These are phyloP conservation scores for Glaciozyma martinii DNA, from an alignment of 768 basidiomycete genomes.

Conservation along the genomic window DNA sequence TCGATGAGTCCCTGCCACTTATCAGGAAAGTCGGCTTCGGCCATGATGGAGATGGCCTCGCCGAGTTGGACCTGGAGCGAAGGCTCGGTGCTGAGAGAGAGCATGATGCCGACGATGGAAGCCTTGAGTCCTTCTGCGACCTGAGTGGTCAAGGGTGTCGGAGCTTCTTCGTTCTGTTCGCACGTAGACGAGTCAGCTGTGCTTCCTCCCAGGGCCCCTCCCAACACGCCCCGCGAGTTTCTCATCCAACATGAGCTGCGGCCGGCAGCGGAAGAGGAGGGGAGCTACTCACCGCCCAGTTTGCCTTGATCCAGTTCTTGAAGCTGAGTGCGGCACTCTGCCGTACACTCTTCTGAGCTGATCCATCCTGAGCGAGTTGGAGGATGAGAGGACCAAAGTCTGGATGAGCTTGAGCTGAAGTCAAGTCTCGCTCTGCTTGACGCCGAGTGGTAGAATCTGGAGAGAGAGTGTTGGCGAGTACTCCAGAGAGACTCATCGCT, in stretches of 20 bases:
- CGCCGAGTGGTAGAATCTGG: constrained; percentile 56
- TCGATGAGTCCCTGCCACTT: constrained; percentile 83
- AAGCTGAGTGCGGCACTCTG: constrained; percentile 82
- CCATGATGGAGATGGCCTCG: constrained; percentile 84
- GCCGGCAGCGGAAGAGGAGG: neutral
- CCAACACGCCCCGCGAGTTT: neutral
- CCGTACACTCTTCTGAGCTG: constrained; percentile 60
- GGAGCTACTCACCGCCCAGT: constrained; percentile 63
- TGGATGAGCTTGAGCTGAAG: constrained; percentile 56
- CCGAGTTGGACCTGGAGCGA: constrained; percentile 64
- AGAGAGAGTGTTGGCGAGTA: constrained; percentile 18
- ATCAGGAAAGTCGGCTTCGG: constrained; percentile 79
- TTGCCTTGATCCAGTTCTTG: constrained; percentile 77
- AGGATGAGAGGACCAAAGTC: constrained; percentile 76
- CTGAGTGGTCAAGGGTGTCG: constrained; percentile 11
- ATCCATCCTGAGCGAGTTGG: constrained; percentile 59
- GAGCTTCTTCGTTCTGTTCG: constrained; percentile 30
- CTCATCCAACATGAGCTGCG: neutral
- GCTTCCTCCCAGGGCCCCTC: neutral
- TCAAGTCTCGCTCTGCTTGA: constrained; percentile 70
- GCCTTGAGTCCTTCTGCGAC: constrained; percentile 51
- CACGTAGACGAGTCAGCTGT: neutral
- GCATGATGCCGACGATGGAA: constrained; percentile 84
- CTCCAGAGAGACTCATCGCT: neutral
- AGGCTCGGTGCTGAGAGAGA: constrained; percentile 57